Conservation (phyloP, 164 flowering plant species). For the Dillenia suffruticosa region DNA sequence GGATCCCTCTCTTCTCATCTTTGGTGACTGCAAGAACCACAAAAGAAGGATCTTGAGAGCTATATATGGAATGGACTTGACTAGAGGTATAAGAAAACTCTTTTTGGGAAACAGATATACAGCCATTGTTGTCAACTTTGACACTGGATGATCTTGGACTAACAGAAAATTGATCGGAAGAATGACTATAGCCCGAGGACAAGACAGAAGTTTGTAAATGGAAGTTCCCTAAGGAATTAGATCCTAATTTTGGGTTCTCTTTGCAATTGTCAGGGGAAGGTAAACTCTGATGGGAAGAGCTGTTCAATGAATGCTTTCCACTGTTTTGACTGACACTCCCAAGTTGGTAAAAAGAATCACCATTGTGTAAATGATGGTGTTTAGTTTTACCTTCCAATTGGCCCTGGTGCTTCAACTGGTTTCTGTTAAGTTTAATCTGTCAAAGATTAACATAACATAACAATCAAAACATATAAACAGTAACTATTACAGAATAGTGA, state of each 20-base stretch:
- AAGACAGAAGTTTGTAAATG: constrained; percentile 17
- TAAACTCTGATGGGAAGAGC: constrained; percentile 13
- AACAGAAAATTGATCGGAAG: constrained; percentile 27
- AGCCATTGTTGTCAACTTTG: constrained; percentile 29
- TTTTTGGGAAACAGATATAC: constrained; percentile 26
- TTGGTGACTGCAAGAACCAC: constrained; percentile 14
- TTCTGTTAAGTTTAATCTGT: constrained; percentile 35
- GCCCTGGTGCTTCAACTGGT: constrained; percentile 24
- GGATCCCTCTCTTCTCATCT: constrained; percentile 24
- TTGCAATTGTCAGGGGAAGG: constrained; percentile 13
- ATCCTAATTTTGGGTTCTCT: constrained; percentile 18
- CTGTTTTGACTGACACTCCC: constrained; percentile 14
- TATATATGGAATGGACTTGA: constrained; percentile 28
- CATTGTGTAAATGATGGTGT: constrained; percentile 15
- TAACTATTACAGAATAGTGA: too few species aligned
- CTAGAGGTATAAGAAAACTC: constrained; percentile 39
- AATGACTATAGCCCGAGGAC: constrained; percentile 24
- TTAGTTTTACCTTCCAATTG: constrained; percentile 26
- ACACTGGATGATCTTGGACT: constrained; percentile 19
- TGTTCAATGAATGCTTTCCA: constrained; percentile 18
- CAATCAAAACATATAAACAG: too few species aligned
- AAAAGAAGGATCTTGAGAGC: constrained; percentile 24
- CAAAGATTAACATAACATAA: constrained; percentile 2
- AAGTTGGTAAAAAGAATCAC: constrained; percentile 17
- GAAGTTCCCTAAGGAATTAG: constrained; percentile 28